Conservation (phyloP, 495 filamentous ascomycete species). For the Talaromyces liani region DNA sequence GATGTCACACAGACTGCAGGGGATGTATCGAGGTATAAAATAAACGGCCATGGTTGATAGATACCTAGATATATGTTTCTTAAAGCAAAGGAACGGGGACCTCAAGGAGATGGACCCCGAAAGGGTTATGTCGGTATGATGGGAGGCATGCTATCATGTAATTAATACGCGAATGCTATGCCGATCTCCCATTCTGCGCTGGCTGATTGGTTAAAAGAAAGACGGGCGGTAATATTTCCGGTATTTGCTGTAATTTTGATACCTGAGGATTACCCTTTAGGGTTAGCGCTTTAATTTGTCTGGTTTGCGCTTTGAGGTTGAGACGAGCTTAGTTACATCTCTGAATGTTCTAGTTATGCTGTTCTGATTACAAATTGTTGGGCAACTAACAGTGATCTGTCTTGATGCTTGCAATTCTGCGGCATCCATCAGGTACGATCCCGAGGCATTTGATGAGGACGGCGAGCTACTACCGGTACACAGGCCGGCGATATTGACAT, state of each 20-base stretch:
- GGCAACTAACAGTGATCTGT: too few relatives aligned
- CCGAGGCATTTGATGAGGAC: not conserved
- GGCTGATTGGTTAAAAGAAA: too few relatives aligned
- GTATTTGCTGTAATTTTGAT: not conserved
- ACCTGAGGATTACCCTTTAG: not conserved
- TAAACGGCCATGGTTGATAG: not conserved
- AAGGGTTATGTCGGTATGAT: not conserved
- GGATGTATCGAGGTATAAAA: not conserved
- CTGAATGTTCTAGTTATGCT: not conserved
- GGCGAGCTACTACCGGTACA: not conserved
- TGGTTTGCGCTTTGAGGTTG: not conserved
- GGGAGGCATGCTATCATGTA: not conserved
- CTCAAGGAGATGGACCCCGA: constrained; percentile 1
- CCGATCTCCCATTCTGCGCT: not conserved
- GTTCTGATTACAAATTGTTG: too few relatives aligned
- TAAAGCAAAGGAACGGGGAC: not conserved
- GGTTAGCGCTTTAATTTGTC: not conserved
- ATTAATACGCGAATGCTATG: not conserved
- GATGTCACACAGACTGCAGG: not conserved
- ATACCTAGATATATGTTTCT: too few relatives aligned
- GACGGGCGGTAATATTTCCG: not conserved
- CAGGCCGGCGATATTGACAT: too few relatives aligned
- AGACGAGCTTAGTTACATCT: not conserved
- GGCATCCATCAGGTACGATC: not conserved
- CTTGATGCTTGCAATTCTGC: not conserved